Percentiles rank a stretch among this genome's conserved stretches.
These are phyloP conservation scores for Ophiostoma tasmaniense DNA, from an alignment of 2,329 filamentous ascomycete species.

Conservation along the genomic window DNA sequence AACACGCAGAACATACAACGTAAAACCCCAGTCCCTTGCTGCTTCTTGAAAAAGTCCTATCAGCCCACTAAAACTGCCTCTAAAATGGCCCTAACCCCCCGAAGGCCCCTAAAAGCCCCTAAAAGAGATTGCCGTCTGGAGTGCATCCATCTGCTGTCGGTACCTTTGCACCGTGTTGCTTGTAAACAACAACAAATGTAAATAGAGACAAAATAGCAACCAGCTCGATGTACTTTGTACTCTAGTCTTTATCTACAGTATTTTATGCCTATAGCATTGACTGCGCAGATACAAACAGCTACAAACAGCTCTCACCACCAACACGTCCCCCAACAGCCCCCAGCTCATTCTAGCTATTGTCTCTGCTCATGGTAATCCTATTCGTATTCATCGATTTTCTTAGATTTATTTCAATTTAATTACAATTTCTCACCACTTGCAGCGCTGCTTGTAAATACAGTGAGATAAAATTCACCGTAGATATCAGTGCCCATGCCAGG, in stretches of 20 bases:
- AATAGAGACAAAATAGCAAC: not conserved
- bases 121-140: constrained; percentile 1
- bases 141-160: not conserved
- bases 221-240: not conserved
- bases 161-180: not conserved
- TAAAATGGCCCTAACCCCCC: not conserved
- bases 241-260: not conserved
- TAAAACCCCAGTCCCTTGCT: not conserved
- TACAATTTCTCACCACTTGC: not conserved
- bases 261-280: no score
- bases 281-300: no score
- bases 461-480: no score
- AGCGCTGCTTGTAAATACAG: not conserved
- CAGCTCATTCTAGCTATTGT: not conserved
- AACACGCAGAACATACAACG: no score
- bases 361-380: not conserved
- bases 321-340: not conserved
- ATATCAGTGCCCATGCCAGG: not conserved
- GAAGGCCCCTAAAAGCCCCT: not conserved
- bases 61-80: not conserved
- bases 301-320: not conserved
- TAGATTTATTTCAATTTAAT: not conserved
- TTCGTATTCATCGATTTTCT: not conserved
- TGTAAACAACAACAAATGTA: not conserved
- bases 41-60: not conserved